phyloP scores from a whole-genome alignment of 2,329 filamentous ascomycete genomes.

The Amphichorda felina region DNA sequence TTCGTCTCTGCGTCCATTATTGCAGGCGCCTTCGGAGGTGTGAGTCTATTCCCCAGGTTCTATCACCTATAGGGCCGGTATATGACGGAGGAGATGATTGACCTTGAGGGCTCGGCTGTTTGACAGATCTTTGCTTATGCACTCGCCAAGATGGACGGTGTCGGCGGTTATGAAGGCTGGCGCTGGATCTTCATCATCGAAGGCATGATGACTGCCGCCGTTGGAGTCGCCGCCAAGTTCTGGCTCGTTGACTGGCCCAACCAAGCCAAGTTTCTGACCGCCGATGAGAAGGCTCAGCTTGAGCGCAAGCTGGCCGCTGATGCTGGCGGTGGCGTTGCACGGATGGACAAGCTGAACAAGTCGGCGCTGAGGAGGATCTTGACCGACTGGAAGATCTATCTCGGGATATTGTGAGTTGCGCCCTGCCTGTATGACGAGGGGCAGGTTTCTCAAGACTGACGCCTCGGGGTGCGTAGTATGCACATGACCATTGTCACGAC shows the following conservation, averaged over 20 bases:
- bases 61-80: no score
- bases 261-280: conserved; percentile 1
- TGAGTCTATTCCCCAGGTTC: no score
- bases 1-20: neutral
- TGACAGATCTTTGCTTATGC: conserved; percentile 1
- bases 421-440: no score
- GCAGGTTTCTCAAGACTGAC: no score
- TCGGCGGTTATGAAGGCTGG: conserved; percentile 37
- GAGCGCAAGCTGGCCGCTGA: neutral
- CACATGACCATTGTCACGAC: neutral
- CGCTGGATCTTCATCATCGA: conserved; percentile 33
- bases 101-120: no score
- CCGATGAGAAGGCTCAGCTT: neutral
- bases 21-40: conserved; percentile 2
- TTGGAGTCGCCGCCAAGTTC: neutral
- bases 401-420: neutral
- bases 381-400: conserved; percentile 1
- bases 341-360: conserved; percentile 1
- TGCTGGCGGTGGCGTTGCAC: neutral
- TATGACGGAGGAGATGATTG: no score
- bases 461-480: neutral
- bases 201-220: conserved; percentile 21
- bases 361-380: neutral
- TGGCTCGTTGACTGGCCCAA: conserved; percentile 1
- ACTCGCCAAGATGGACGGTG: conserved; percentile 37